These are phyloP conservation scores for Saccharomycopsis sp. DNA, from an alignment of 805 yeast genomes.

Conservation along the genomic window DNA sequence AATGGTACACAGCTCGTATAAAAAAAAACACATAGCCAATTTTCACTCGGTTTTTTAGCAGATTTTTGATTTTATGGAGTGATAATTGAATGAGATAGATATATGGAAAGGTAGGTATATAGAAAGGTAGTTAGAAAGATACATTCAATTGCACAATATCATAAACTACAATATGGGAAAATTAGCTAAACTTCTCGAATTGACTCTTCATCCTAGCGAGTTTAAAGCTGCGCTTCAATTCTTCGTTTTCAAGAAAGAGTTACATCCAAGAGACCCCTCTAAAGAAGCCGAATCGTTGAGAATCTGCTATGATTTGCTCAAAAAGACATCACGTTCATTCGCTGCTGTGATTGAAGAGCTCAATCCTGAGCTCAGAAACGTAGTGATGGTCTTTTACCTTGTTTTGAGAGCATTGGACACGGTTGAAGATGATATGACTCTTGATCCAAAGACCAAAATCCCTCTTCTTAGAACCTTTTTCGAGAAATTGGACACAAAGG, in stretches of 20 bases:
- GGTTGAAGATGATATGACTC: slow-evolving; percentile 91
- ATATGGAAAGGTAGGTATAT: neutral
- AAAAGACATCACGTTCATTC: slow-evolving; percentile 79
- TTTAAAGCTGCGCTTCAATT: slow-evolving; percentile 60
- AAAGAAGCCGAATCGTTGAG: slow-evolving; percentile 39
- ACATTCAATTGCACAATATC: neutral
- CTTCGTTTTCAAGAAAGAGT: slow-evolving; percentile 46
- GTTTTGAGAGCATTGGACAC: slow-evolving; percentile 90
- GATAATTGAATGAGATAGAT: too few species aligned
- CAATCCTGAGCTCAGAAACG: slow-evolving; percentile 81
- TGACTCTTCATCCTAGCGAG: slow-evolving; percentile 67
- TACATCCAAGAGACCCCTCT: slow-evolving; percentile 42
- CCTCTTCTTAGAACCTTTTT: slow-evolving; percentile 68
- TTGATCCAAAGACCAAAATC: slow-evolving; percentile 63
- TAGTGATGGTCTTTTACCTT: slow-evolving; percentile 77
- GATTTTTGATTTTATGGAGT: neutral
- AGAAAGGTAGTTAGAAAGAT: neutral
- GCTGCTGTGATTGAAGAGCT: slow-evolving; percentile 90
- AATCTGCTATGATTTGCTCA: slow-evolving; percentile 63
- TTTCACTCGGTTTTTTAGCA: too few species aligned
- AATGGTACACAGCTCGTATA: too few species aligned
- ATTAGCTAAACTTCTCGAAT: slow-evolving; percentile 57
- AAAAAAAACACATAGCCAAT: too few species aligned
- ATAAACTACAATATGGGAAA: slow-evolving; percentile 10
- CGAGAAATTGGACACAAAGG: slow-evolving; percentile 51